Percentiles rank a stretch among this genome's conserved stretches.
Conservation (phyloP, 257 asterid genomes). For the Gardenia jasminoides region DNA sequence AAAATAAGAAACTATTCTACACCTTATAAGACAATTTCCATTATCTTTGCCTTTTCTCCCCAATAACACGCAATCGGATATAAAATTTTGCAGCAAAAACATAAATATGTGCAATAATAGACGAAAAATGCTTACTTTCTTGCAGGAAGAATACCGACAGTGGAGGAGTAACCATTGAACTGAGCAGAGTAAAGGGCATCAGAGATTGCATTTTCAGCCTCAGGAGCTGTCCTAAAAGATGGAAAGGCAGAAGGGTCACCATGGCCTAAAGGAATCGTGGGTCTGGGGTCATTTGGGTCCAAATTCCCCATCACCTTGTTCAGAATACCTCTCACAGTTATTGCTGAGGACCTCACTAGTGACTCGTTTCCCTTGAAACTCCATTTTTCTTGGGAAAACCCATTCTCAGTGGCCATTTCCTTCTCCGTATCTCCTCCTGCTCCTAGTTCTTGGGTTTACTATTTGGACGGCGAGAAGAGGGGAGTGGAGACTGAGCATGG, state of each 20-base stretch:
- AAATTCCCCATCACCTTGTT: slow-evolving; percentile 38
- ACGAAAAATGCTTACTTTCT: slow-evolving; percentile 42
- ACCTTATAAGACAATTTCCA: neutral
- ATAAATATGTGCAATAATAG: neutral
- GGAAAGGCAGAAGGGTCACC: slow-evolving; percentile 92
- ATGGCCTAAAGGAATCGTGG: slow-evolving; percentile 61
- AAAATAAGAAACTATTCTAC: neutral
- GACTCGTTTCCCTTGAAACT: slow-evolving; percentile 48
- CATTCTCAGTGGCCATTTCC: slow-evolving; percentile 38
- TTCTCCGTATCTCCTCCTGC: neutral
- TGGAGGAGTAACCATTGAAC: slow-evolving; percentile 69
- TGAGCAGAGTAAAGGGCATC: slow-evolving; percentile 56
- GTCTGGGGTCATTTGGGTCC: slow-evolving; percentile 40
- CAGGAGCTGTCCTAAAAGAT: slow-evolving; percentile 50
- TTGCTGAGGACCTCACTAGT: slow-evolving; percentile 40
- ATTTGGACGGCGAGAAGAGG: neutral
- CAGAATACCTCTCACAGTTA: slow-evolving; percentile 56
- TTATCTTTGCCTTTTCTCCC: neutral
- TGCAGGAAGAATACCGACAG: slow-evolving; percentile 59
- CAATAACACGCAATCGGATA: neutral
- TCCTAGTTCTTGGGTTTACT: neutral
- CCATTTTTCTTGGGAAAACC: slow-evolving; percentile 35
- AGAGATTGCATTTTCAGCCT: slow-evolving; percentile 63
- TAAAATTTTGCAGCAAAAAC: neutral
- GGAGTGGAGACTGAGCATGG: neutral